Base-by-base conservation (phyloP, 495 filamentous ascomycete genomes). In the Neurospora hispaniola region DNA sequence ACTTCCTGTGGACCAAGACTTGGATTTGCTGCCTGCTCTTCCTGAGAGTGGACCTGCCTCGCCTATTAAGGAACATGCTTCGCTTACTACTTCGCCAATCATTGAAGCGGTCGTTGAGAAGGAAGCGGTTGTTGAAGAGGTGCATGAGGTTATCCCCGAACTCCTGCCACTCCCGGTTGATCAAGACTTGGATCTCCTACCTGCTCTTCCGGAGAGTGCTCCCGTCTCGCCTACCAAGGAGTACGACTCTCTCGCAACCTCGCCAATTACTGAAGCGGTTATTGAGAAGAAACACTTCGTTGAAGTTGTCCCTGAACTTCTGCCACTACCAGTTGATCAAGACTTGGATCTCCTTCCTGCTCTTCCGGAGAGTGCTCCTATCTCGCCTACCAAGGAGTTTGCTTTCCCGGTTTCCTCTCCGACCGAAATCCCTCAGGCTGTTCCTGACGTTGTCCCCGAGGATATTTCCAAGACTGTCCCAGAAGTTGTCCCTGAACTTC, bases 261-360 rank as follows among this genome's bases (percentile, higher is more conserved):
- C 23, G 23, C 23, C 23, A 23, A 23, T 23, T 23, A 23, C 23
- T 23, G 23, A 23, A 23, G 23, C 23, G 23, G 23, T 23, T 23
- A 23, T 23, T 23, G 23, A 23, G 23, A 23, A 23, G 23, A 1
- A 23, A 23, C 23, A 0, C 23, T 23, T 23, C 23, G 23, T 23
- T 23, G 23, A 23, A 23, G 23, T 23, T 23, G 23, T 23, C 23
- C 23, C 70, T 48, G 70, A 71, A 43, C 70, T 59, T 35, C 70
- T 71, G 14, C 44, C 41, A 3, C 41, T 46, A 3, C 27, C 41
- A 5, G 31, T 3, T 3, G 44, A 48, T 11, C n/a, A 71, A 79
- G 72, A 79, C 76, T 66, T 74, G 76, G 72, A 82, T 74, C 73
- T 79, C 75, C 12, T 81, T 76, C 75, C 70, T 77, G 5, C 74